Evolutionary conservation across 768 basidiomycete genomes (phyloP).

Genomic region (Psilocybe subaeruginosa): DNA sequence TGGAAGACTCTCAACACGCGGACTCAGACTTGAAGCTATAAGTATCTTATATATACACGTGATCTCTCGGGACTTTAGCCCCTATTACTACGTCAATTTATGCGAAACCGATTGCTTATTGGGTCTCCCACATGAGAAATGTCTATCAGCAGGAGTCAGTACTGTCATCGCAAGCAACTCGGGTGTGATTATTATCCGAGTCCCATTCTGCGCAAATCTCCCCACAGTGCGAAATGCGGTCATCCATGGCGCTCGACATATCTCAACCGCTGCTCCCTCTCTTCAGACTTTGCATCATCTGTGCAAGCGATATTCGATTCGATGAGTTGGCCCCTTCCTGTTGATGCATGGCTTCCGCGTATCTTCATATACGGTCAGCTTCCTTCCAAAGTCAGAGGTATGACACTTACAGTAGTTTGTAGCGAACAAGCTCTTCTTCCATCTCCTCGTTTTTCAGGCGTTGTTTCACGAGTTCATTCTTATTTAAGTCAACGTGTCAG

Average conservation of each 20-base stretch:
- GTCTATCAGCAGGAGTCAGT: background rate
- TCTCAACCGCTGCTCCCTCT: slow-evolving; percentile 33
- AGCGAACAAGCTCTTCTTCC: slow-evolving; percentile 91
- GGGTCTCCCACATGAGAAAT: background rate
- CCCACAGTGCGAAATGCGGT: background rate
- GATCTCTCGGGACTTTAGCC: background rate
- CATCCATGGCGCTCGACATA: background rate
- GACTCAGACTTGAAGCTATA: background rate
- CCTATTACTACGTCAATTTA: background rate
- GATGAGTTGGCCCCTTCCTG: slow-evolving; percentile 73
- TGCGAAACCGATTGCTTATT: background rate
- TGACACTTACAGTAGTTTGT: slow-evolving; percentile 80
- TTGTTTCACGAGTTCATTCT: slow-evolving; percentile 92
- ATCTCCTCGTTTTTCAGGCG: slow-evolving; percentile 91
- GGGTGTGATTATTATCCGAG: background rate
- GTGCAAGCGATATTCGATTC: slow-evolving; percentile 58
- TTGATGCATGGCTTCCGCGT: slow-evolving; percentile 79
- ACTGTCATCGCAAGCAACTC: background rate
- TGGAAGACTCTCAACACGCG: slow-evolving; percentile 5
- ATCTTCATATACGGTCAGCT: slow-evolving; percentile 31
- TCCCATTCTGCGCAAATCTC: background rate
- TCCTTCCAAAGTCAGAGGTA: no score
- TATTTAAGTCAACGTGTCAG: background rate
- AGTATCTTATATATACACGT: slow-evolving; percentile 1
- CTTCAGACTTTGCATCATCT: slow-evolving; percentile 43